phyloP scores from a whole-genome alignment of 169 alveolate genomes.

The Pseudocohnilembus persalinus region DNA sequence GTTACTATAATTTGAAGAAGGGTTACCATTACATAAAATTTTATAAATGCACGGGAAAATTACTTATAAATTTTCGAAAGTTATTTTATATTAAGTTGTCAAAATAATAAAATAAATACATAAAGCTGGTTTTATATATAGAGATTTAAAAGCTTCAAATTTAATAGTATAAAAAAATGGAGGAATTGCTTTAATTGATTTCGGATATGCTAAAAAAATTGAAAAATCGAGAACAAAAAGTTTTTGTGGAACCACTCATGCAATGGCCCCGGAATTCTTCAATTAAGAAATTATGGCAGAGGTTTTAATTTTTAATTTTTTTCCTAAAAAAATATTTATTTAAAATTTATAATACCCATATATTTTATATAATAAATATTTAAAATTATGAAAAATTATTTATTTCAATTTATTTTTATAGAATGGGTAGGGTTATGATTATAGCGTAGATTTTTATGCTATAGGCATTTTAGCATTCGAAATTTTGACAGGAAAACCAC shows the following conservation, averaged over 20 bases:
- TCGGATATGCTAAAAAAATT: constrained; percentile 16
- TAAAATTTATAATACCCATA: no score
- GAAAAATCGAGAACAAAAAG: neutral
- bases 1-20: constrained; percentile 13
- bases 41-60: constrained; percentile 10
- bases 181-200: constrained; percentile 12
- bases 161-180: constrained; percentile 7
- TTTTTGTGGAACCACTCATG: constrained; percentile 23
- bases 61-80: neutral
- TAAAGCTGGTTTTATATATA: constrained; percentile 7
- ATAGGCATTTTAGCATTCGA: constrained; percentile 21
- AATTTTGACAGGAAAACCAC: neutral
- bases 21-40: constrained; percentile 21
- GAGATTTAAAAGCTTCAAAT: constrained; percentile 29
- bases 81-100: neutral
- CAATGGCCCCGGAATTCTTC: constrained; percentile 22
- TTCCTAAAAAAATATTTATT: no score
- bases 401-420: no score
- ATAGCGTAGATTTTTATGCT: constrained; percentile 11
- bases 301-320: no score
- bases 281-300: no score
- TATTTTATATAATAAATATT: no score
- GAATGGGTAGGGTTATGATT: neutral
- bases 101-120: constrained; percentile 5
- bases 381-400: no score